A percentile compares a stretch with the other conserved stretches of the same genome.
phyloP scores from a whole-genome alignment of 2,329 filamentous ascomycete genomes.

The Byssothecium circinans region DNA sequence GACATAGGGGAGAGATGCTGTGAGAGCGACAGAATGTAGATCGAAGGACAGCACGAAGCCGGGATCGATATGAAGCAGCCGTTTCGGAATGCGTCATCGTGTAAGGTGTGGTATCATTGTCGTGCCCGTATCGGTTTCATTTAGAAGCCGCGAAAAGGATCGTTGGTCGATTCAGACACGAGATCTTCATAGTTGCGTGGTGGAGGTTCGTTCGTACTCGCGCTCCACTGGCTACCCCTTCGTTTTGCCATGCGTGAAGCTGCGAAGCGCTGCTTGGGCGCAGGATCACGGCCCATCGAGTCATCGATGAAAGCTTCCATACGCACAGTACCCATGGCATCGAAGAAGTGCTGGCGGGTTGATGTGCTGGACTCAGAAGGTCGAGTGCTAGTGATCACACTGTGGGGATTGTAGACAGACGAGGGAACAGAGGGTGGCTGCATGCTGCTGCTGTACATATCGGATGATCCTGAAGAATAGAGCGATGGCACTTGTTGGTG shows the following conservation, averaged over 20 bases:
- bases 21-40: background rate
- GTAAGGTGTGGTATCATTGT: background rate
- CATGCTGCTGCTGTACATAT: conserved; percentile 35
- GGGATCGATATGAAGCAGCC: too few species aligned
- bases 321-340: conserved; percentile 82
- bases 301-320: conserved; percentile 94
- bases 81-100: background rate
- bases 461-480: conserved; percentile 44
- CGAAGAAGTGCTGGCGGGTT: conserved; percentile 68
- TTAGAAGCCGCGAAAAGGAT: conserved; percentile 43
- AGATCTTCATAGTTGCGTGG: conserved; percentile 37
- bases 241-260: conserved; percentile 30
- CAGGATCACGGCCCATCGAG: conserved; percentile 30
- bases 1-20: background rate
- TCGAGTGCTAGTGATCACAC: conserved; percentile 51
- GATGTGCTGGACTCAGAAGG: conserved; percentile 55
- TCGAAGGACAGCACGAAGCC: background rate
- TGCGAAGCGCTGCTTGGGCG: conserved; percentile 11
- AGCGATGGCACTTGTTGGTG: conserved; percentile 45
- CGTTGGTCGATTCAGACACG: conserved; percentile 27
- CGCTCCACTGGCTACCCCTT: conserved; percentile 42
- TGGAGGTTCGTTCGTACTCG: conserved; percentile 34
- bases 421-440: conserved; percentile 41
- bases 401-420: conserved; percentile 44
- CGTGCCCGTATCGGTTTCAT: conserved; percentile 6